phyloP scores from a whole-genome alignment of 768 basidiomycete species.

The Leccinum disarticulatum region DNA sequence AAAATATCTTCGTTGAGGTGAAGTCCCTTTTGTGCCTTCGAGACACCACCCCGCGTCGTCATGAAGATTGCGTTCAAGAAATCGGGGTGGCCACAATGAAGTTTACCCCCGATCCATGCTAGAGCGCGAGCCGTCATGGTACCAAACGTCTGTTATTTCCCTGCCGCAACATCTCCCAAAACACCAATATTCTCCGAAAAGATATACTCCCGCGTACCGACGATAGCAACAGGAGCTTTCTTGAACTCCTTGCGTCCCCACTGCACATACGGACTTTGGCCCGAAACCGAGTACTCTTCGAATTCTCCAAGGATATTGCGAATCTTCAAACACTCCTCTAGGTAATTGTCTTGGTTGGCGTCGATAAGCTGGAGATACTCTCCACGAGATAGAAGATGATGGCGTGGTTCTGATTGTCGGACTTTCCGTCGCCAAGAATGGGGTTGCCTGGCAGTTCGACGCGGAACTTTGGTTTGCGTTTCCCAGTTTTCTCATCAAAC shows the following conservation, averaged over 20 bases:
- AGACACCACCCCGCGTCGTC: slow-evolving; percentile 97
- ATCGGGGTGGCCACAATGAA: slow-evolving; percentile 99
- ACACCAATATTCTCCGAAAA: slow-evolving; percentile 99
- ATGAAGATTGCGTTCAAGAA: slow-evolving; percentile 98
- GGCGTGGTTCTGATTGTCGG: slow-evolving; percentile 99
- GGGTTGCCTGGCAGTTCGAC: slow-evolving; percentile 98
- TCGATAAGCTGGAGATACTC: slow-evolving; percentile 99
- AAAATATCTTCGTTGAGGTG: slow-evolving; percentile 99
- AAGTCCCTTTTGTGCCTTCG: slow-evolving; percentile 97
- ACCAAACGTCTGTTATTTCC: slow-evolving; percentile 99
- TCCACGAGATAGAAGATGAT: slow-evolving; percentile 95
- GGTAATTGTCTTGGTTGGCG: slow-evolving; percentile 99
- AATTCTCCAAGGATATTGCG: slow-evolving; percentile 97
- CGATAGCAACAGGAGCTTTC: slow-evolving; percentile 91
- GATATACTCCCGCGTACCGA: slow-evolving; percentile 98
- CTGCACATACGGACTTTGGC: slow-evolving; percentile 93
- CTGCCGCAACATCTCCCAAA: slow-evolving; percentile 97
- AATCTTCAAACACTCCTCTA: slow-evolving; percentile 99
- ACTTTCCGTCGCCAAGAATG: slow-evolving; percentile 98
- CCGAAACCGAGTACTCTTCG: slow-evolving; percentile 88
- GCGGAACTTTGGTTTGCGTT: slow-evolving; percentile 95
- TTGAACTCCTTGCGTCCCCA: slow-evolving; percentile 94
- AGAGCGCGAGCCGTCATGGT: slow-evolving; percentile 94
- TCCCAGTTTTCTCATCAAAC: slow-evolving; percentile 82
- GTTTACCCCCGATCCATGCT: slow-evolving; percentile 97